These are phyloP conservation scores for Dalechampia spathulata DNA, from an alignment of 441 rosid species.

Conservation along the genomic window DNA sequence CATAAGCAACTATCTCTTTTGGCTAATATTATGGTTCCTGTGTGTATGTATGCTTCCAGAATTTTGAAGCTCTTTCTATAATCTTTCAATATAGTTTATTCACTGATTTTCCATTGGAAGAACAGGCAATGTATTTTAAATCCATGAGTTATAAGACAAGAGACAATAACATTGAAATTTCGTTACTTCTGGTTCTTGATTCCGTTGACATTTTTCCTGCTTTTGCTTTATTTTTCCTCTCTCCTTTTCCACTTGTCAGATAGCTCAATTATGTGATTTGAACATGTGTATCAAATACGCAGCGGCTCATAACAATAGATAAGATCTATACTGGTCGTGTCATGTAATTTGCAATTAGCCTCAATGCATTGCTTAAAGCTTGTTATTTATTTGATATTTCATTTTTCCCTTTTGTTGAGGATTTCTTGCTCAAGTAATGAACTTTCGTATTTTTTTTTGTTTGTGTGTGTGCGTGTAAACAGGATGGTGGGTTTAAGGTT, in stretches of 20 bases:
- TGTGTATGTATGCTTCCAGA: background rate
- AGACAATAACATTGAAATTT: background rate
- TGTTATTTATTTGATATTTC: too few species aligned
- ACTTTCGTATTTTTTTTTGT: background rate
- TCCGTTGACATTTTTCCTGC: background rate
- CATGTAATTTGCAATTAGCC: too few species aligned
- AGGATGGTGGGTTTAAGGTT: conserved; percentile 46
- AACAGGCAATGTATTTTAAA: too few species aligned
- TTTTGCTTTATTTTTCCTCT: background rate
- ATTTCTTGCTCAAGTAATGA: background rate
- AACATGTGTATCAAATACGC: background rate
- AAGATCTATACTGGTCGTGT: too few species aligned
- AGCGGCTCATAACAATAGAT: background rate
- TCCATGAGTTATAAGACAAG: background rate
- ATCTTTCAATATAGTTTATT: too few species aligned
- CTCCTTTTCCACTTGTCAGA: background rate
- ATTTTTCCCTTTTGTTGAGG: background rate
- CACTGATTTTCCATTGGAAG: too few species aligned
- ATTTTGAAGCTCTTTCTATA: too few species aligned
- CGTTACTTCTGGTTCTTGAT: background rate
- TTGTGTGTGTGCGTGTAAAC: background rate
- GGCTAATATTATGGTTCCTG: background rate
- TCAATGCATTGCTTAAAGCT: too few species aligned
- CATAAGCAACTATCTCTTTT: too few species aligned
- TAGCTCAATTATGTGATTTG: background rate